phyloP scores from a whole-genome alignment of 805 yeast genomes.

The Nakazawaea ambrosiae region DNA sequence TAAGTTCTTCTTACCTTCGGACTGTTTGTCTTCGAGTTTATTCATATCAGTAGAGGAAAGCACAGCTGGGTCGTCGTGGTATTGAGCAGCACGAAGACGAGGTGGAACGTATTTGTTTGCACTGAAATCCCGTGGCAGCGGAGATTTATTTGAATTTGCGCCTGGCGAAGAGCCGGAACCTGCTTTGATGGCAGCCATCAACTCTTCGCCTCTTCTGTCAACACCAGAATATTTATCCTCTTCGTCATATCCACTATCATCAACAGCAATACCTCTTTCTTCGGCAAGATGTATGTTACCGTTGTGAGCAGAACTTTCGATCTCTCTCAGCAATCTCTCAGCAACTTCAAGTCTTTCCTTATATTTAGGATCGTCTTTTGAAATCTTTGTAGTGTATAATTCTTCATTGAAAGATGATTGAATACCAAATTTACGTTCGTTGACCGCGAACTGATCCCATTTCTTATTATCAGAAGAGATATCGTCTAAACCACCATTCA shows the following conservation, averaged over 20 bases:
- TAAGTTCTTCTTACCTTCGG: conserved; percentile 1
- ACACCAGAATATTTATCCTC: conserved; percentile 97
- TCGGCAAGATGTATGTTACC: conserved; percentile 83
- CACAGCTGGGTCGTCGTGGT: conserved; percentile 61
- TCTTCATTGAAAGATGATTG: conserved; percentile 79
- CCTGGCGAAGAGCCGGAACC: no score
- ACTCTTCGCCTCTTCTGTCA: conserved; percentile 48
- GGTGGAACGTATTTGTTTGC: conserved; percentile 49
- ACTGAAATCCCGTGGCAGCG: conserved; percentile 1
- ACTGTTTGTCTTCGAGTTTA: neutral
- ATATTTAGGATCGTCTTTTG: conserved; percentile 70
- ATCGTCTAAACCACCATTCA: conserved; percentile 30
- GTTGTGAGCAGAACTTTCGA: conserved; percentile 56
- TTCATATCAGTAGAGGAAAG: conserved; percentile 41
- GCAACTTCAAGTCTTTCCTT: conserved; percentile 60
- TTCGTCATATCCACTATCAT: conserved; percentile 86
- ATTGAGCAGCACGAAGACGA: conserved; percentile 43
- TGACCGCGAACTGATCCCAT: conserved; percentile 97
- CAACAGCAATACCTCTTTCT: conserved; percentile 74
- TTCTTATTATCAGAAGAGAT: conserved; percentile 18
- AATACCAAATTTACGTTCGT: conserved; percentile 83
- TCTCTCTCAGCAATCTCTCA: conserved; percentile 74
- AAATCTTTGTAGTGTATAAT: conserved; percentile 73
- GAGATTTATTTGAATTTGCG: neutral
- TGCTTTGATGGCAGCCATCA: conserved; percentile 37